Evolutionary conservation across 129 eudicot species (phyloP), one percentile per base, ranked within the genome.

Genomic region (Flaveria bidentis): DNA sequence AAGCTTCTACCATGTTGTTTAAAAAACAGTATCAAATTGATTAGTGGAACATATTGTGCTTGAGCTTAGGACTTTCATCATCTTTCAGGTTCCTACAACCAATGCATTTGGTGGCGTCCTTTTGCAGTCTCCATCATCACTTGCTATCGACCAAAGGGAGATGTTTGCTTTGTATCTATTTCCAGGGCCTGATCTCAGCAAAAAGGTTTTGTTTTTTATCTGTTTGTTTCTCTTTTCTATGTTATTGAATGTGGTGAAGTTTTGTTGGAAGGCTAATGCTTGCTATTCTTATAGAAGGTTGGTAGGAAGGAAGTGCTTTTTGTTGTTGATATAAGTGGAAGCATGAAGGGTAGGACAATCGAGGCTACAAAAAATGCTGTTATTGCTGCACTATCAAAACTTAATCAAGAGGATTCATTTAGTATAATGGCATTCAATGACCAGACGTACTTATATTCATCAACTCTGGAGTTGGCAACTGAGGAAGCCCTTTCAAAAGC

Each of bases 241-340:
- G 51, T n/a, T 10, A 36, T 22, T 12, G 36, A 72, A 57, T 18
- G 55, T 30, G 50, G 26, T 63, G 71, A 30, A 33, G 66, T 52
- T 63, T 62, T 28, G 4, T 63, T 62, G 20, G 9, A 65, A 64
- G 57, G 72, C 49, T 64, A 52, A 64, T 50, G 42, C 46, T 72
- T 72, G 47, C 56, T 56, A 33, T 46, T 67, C 7, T 14, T 47
- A 72, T 83, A 61, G 67, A 65, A 94, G 99, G 88, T 86, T 76
- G 87, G 91, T 36, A 87, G 83, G 71, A 89, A 82, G 80, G 87
- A 89, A 62, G 85, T 94, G 74, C 80, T 91, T 49, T 91, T 85
- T 86, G 85, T 86, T 36, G 91, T 94, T 79, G 99, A 94, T 81
- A 89, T 88, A 74, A 94, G 99, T 80, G 92, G 90, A 75, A 94